These are phyloP conservation scores for Acrocalymma vagum DNA, from an alignment of 2,329 filamentous ascomycete species.

Conservation along the genomic window DNA sequence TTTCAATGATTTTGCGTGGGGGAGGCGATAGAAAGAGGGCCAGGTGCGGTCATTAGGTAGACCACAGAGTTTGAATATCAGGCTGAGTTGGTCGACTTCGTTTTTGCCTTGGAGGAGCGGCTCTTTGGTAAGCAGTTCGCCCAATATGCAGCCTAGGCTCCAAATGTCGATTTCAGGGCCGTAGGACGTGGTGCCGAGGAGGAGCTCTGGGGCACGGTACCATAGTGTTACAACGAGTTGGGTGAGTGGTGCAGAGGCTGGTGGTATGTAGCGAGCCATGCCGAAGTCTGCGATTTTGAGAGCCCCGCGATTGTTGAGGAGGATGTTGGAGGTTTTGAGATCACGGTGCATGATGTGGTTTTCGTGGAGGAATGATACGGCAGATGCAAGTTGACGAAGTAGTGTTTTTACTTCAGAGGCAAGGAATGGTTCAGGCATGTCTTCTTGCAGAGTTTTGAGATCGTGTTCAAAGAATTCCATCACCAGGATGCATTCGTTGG, in stretches of 20 bases:
- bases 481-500: constrained; percentile 83
- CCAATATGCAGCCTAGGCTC: constrained; percentile 96
- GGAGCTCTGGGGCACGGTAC: constrained; percentile 92
- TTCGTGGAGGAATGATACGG: constrained; percentile 84
- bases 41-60: constrained; percentile 83
- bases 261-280: constrained; percentile 88
- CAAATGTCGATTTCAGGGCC: constrained; percentile 86
- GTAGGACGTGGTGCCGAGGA: constrained; percentile 83
- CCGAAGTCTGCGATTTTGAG: constrained; percentile 98
- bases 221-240: constrained; percentile 95
- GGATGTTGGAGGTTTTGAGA: constrained; percentile 61
- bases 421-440: constrained; percentile 93
- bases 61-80: constrained; percentile 89
- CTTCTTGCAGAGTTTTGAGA: constrained; percentile 88
- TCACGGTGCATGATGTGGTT: constrained; percentile 79
- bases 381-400: constrained; percentile 80
- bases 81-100: constrained; percentile 84
- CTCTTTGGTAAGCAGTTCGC: constrained; percentile 83
- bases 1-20: constrained; percentile 82
- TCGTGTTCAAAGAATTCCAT: constrained; percentile 99
- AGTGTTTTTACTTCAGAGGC: constrained; percentile 93
- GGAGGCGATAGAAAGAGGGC: constrained; percentile 86
- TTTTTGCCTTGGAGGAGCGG: constrained; percentile 88
- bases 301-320: constrained; percentile 93
- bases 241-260: constrained; percentile 76